Percentiles rank a stretch among this genome's conserved stretches.
These are phyloP conservation scores for Arthrobotrys entomopaga DNA, from an alignment of 2,329 filamentous ascomycete genomes.

Conservation along the genomic window DNA sequence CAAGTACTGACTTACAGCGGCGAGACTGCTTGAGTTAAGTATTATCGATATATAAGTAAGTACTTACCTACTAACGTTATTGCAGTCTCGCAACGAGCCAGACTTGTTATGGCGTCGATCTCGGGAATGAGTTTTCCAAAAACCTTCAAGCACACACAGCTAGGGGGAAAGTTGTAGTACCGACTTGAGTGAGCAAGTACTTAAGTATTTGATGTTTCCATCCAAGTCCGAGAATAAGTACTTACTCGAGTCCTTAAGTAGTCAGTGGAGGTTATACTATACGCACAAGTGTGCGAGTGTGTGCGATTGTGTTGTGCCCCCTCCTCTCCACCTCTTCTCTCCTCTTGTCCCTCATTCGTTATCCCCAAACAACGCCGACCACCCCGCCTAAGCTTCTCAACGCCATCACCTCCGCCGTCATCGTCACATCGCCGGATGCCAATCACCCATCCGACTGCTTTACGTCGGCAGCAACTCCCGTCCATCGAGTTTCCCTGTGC, in stretches of 20 bases:
- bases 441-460: constrained; percentile 8
- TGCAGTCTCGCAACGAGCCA: no score
- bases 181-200: no score
- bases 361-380: not conserved
- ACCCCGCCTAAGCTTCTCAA: constrained; percentile 23
- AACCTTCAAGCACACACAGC: no score
- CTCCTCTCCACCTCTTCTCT: constrained; percentile 19
- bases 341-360: no score
- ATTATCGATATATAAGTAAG: no score
- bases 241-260: not conserved
- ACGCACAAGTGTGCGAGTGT: not conserved
- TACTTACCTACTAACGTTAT: no score
- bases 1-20: no score
- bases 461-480: no score
- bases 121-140: no score
- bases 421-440: constrained; percentile 8
- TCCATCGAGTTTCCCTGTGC: constrained; percentile 29
- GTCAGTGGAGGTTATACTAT: not conserved
- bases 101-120: no score
- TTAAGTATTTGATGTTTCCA: not conserved
- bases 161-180: no score
- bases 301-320: constrained; percentile 29
- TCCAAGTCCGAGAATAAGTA: not conserved
- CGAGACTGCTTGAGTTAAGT: no score
- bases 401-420: constrained; percentile 32